Evolutionary conservation across 1,284 basidiomycete genomes (phyloP).

Genomic region (Coniferiporia weirii): DNA sequence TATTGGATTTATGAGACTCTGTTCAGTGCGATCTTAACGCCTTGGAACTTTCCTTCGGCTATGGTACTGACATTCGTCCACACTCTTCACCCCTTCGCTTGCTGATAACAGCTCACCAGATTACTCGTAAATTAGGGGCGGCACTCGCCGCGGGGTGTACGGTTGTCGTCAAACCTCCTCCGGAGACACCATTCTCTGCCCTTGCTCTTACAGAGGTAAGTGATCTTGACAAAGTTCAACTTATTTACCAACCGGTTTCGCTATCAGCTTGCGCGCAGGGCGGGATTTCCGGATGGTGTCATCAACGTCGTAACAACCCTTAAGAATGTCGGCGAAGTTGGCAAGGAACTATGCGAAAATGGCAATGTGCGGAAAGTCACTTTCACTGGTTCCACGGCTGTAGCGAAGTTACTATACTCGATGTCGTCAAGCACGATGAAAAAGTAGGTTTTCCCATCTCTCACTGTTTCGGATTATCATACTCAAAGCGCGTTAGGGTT

Average conservation of each 20-base stretch:
- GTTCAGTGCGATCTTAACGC: constrained; percentile 67
- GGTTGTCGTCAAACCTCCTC: constrained; percentile 90
- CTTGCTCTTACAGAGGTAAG: constrained; percentile 80
- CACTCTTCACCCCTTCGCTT: constrained; percentile 7
- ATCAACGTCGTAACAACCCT: constrained; percentile 91
- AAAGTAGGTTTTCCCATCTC: constrained; percentile 48
- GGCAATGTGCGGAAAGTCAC: constrained; percentile 80
- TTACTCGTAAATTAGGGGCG: constrained; percentile 83
- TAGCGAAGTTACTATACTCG: constrained; percentile 85
- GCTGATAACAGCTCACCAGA: constrained; percentile 31
- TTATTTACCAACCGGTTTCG: neutral
- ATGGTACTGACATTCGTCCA: constrained; percentile 48
- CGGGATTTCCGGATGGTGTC: constrained; percentile 91
- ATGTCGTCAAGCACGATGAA: constrained; percentile 87
- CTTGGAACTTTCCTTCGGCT: constrained; percentile 93
- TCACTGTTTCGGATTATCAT: neutral
- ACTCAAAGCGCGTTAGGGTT: constrained; percentile 35
- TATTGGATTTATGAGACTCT: neutral
- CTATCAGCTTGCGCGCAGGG: constrained; percentile 69
- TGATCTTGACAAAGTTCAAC: constrained; percentile 2
- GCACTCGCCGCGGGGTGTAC: constrained; percentile 96
- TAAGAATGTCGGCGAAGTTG: constrained; percentile 77
- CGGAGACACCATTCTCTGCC: constrained; percentile 93
- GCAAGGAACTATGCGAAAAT: constrained; percentile 77
- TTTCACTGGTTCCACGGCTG: constrained; percentile 91